Conservation (phyloP, 1,284 basidiomycete genomes). For the Ceratobasidium sp. region DNA sequence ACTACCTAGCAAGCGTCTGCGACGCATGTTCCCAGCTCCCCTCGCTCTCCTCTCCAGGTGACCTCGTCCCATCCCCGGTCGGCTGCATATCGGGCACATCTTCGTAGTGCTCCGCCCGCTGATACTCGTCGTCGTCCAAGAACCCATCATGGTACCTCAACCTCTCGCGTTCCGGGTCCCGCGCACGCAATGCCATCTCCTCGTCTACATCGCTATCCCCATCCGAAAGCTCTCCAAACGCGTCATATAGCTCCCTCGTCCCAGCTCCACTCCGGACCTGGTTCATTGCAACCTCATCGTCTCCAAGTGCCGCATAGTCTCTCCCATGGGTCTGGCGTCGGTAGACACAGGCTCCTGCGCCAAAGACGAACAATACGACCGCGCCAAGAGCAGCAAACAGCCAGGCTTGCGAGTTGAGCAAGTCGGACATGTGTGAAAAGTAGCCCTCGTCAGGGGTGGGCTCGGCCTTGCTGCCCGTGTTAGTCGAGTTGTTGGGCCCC, state of each 20-base stretch:
- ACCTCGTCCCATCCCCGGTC: constrained; percentile 7
- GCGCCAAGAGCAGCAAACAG: constrained; percentile 77
- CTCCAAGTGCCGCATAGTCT: constrained; percentile 61
- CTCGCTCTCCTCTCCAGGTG: constrained; percentile 46
- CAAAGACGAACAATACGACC: constrained; percentile 73
- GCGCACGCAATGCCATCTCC: constrained; percentile 35
- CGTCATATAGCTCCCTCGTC: constrained; percentile 88
- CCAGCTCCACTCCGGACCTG: constrained; percentile 58
- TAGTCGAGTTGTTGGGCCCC: constrained; percentile 32
- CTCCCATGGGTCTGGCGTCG: constrained; percentile 63
- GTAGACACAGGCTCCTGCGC: constrained; percentile 72
- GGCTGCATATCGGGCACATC: constrained; percentile 46
- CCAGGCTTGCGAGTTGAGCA: constrained; percentile 82
- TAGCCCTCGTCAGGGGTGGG: constrained; percentile 80
- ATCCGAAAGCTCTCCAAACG: constrained; percentile 84
- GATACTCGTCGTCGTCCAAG: constrained; percentile 50
- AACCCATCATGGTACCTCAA: constrained; percentile 44
- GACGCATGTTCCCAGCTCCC: constrained; percentile 79
- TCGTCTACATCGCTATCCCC: constrained; percentile 47
- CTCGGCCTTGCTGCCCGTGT: constrained; percentile 39
- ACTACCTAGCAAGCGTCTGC: constrained; percentile 22
- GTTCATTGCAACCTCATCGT: constrained; percentile 78
- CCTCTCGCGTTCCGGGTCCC: constrained; percentile 25
- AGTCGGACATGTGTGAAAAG: constrained; percentile 80
- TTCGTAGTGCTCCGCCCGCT: constrained; percentile 63